Evolutionary conservation across 2,329 filamentous ascomycete genomes (phyloP), one percentile per base, ranked within the genome.

Genomic region (Fusarium dlaminii): DNA sequence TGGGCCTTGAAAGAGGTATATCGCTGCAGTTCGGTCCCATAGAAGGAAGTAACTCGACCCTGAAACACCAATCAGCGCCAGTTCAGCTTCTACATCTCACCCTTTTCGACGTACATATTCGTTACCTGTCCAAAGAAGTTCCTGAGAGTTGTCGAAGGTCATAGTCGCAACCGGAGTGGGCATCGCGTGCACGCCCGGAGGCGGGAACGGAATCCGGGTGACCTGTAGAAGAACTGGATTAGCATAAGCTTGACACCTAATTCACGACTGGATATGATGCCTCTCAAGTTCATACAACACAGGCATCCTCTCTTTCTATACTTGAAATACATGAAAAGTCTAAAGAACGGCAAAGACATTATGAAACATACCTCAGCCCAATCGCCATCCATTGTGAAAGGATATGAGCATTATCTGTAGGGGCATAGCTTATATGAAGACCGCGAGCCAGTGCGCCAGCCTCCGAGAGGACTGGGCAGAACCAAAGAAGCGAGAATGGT

Each of bases 1-100:
- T 98, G 95, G 46, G 92, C 94, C 80, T 92, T 92, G 82, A 96
- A 96, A 42, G 96, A 97, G 9, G 95, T 98, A 82, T 99, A 98
- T 80, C 90, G 90, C 79, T 96, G 93, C 54, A 98, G 88, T 70
- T 98, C 94, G 60, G 90, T 90, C 60, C 94, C 93, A 82, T 94
- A 94, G 83, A 97, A 98, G 17, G 96, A 98, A 49, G 91, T 93
- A 54, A 98, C 90, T 74, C 95, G 91, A 71, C 96, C 96, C 94
- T 98, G 63, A 24, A 18, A 58, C 40, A 32, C 36, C 20, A 46
- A 77, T 83, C 60, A 84, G 76, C 74, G 43, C 58, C 6, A 20
- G 34, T 15, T 45, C 40, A 34, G 29, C n/a, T 36, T 36, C 32
- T 40, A 18, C 51, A 51, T 13, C 22, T 5, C 29, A 42, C 48